These are phyloP conservation scores for Saccharomyces hybrid DNA, from an alignment of 1,139 yeast genomes.

Conservation along the genomic window DNA sequence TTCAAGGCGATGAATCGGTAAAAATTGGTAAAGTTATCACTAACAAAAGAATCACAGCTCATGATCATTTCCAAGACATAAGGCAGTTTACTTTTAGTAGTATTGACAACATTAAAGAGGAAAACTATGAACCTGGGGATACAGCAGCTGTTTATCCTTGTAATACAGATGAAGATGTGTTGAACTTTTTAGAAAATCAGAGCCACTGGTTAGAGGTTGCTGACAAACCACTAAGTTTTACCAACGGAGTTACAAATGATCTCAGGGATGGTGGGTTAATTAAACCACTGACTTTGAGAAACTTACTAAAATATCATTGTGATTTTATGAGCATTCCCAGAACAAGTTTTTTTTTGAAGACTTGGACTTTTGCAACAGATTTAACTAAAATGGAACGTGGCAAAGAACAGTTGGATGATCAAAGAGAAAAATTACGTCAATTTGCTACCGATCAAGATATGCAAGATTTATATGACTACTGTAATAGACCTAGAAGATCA, in stretches of 20 bases:
- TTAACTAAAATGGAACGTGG: conserved; percentile 22
- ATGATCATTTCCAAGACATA: conserved; percentile 85
- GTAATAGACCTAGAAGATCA: conserved; percentile 84
- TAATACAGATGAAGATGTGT: conserved; percentile 59
- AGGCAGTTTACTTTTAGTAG: conserved; percentile 47
- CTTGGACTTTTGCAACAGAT: conserved; percentile 66
- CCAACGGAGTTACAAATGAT: conserved; percentile 24
- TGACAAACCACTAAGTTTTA: conserved; percentile 36
- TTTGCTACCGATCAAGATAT: conserved; percentile 63
- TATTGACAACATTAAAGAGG: conserved; percentile 17
- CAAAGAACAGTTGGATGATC: conserved; percentile 41
- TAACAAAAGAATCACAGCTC: conserved; percentile 56
- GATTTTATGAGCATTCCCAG: conserved; percentile 81
- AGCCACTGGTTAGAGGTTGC: conserved; percentile 61
- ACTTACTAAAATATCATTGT: conserved; percentile 67
- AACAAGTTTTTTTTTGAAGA: conserved; percentile 62
- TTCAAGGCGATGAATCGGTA: conserved; percentile 21
- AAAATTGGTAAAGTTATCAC: conserved; percentile 37
- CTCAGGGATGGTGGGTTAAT: conserved; percentile 54
- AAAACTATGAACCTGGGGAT: conserved; percentile 66
- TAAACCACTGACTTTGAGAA: conserved; percentile 53
- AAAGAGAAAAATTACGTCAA: conserved; percentile 65
- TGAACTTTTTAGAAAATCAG: conserved; percentile 57
- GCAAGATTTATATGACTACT: conserved; percentile 80
- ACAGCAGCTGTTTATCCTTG: conserved; percentile 68